These are phyloP conservation scores for Wickerhamomyces xylosicus DNA, from an alignment of 805 yeast species.

Conservation along the genomic window DNA sequence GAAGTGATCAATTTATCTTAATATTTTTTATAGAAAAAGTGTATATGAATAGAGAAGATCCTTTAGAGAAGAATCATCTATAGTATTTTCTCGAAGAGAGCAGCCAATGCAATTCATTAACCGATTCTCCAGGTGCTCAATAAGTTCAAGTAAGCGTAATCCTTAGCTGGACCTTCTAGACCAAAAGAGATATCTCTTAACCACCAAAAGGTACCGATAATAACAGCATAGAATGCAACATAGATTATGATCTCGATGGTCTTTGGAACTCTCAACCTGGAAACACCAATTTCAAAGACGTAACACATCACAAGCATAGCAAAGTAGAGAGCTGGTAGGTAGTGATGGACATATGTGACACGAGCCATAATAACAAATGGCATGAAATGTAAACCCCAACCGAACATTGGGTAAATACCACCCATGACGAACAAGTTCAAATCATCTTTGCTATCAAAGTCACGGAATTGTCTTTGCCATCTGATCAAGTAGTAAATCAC, in stretches of 20 bases:
- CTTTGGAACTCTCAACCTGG: conserved; percentile 12
- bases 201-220: conserved; percentile 46
- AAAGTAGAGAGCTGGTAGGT: conserved; percentile 75
- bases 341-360: conserved; percentile 81
- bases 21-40: too few species aligned
- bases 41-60: too few species aligned
- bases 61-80: too few species aligned
- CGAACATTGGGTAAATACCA: conserved; percentile 70
- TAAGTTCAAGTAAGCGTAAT: conserved; percentile 38
- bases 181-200: conserved; percentile 60
- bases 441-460: conserved; percentile 37
- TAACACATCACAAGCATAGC: conserved; percentile 40
- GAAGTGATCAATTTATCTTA: too few species aligned
- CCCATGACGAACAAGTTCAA: conserved; percentile 52
- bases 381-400: conserved; percentile 69
- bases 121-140: conserved; percentile 35
- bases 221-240: conserved; percentile 27
- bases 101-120: too few species aligned
- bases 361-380: conserved; percentile 79
- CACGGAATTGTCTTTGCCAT: conserved; percentile 76
- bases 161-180: conserved; percentile 37
- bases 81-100: too few species aligned
- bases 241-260: conserved; percentile 26
- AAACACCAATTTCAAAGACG: conserved; percentile 41
- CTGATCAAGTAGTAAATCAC: conserved; percentile 29